Evolutionary conservation across 768 basidiomycete genomes (phyloP), one percentile per base, ranked within the genome.

Genomic region (Hysterangium stoloniferum): DNA sequence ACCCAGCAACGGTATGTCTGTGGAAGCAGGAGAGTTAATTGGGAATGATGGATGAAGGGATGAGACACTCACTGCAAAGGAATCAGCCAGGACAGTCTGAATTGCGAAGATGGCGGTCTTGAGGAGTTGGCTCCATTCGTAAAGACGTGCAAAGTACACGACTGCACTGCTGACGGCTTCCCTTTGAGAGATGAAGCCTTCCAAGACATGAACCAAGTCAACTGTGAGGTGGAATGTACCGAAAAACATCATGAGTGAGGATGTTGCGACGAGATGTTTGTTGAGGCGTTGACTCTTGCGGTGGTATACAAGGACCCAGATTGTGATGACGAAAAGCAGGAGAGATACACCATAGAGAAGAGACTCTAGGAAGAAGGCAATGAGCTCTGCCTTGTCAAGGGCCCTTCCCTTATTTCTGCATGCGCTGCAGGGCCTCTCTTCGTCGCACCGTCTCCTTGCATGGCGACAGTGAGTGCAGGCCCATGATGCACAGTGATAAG

Each of bases 61-160:
- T 13, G 6, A 6, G 31, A 36, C 13, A 24, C 19, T 5, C 52
- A 68, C 67, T 53, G 66, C 63, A 22, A 69, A 64, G 17, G 60
- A 58, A 50, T 71, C 71, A 15, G 69, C 71, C 0, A 70, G 57
- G 24, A 71, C 55, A 4, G 69, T 71, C 54, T 71, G 71, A 1
- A 59, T 54, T 20, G 66, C 56, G 53, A 68, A 70, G 29, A 70
- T 57, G 9, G 68, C 59, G 45, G 66, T 69, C 31, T 65, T 67
- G 50, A 71, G 66, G 12, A 68, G 55, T 37, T 71, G 65, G 6
- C 67, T 66, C 41, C 66, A 66, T 22, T 65, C 60, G 4, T 65
- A 65, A 19, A 70, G 58, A 34, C 60, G 48, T 38, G 64, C 65
- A 58, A 66, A 69, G 52, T 59, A 69, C 0, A 60, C 63, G 27